Base-by-base conservation (phyloP, 2,329 filamentous ascomycete species). In the Neonectria magnoliae region DNA sequence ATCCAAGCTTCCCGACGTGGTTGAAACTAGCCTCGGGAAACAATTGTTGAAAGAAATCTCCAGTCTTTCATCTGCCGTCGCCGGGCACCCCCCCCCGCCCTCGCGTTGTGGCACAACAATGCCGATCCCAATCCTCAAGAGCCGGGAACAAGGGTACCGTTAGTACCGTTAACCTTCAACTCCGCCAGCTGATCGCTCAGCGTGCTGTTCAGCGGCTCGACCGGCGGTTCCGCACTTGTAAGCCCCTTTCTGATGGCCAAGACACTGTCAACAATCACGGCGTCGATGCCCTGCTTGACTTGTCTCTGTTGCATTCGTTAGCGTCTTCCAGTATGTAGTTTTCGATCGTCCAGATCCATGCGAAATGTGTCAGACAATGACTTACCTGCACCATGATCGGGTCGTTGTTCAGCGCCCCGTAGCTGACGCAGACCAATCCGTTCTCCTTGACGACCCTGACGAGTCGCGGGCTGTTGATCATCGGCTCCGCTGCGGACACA, bases 251-350 rank as follows among this genome's bases (percentile, higher is more conserved):
- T 90, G 71, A 99, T 98, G 44, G 93, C 93, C 31, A 98, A 87
- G 3, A 99, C 95, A 67, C 89, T 96, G 77, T 99, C 96, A 14
- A 98, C 96, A 75, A 99, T 99, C 58, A 99, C 95, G 1, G 96
- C 96, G 76, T 99, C 96, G 66, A 99, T 98, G 52, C 96, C 95
- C 80, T 98, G 93, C 59, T 93, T 92, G 10, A 97, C 93, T 90
- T 99, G 96, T 68, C 91, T 83, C 90, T 94, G 76, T 70, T 71
- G 55, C 13, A 25, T 50, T 14, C 42, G 56, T 73, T 56, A 72
- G 57, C 50, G n/a, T 25, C 31, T 33, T 1, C 11, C 6, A 9
- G 29, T 41, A 14, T 41, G 20, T 57, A 29, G 18, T 10, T 31
- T 18, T 2, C 18, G n/a, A 31, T 22, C 48, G 11, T 51, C 48